Conservation (phyloP, 768 basidiomycete species). For the Tricholoma matsutake region DNA sequence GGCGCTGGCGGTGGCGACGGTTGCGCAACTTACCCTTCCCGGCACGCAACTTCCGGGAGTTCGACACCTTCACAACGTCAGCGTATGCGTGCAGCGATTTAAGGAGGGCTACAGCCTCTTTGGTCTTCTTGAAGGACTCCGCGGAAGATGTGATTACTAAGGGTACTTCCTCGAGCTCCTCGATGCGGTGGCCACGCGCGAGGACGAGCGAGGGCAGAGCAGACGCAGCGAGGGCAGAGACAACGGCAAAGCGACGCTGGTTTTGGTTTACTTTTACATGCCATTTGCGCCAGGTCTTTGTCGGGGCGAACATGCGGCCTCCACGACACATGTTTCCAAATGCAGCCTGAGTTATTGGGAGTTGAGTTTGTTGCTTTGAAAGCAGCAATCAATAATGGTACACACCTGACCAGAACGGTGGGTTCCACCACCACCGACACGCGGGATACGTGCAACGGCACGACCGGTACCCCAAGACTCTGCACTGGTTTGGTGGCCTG, state of each 20-base stretch:
- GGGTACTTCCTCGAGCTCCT: constrained; percentile 94
- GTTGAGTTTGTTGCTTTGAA: constrained; percentile 1
- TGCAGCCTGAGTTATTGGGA: constrained; percentile 61
- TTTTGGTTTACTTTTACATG: constrained; percentile 99
- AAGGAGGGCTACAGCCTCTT: constrained; percentile 92
- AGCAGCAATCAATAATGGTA: neutral
- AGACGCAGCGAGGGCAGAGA: constrained; percentile 96
- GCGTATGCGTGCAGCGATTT: constrained; percentile 85
- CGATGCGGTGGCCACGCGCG: constrained; percentile 98
- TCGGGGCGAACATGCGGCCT: constrained; percentile 99
- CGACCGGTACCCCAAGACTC: constrained; percentile 99
- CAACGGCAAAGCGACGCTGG: constrained; percentile 96
- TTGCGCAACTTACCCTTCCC: constrained; percentile 98
- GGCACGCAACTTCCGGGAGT: constrained; percentile 94
- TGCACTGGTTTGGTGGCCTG: constrained; percentile 97
- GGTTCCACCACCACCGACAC: constrained; percentile 98
- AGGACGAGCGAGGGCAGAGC: constrained; percentile 98
- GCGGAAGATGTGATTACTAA: constrained; percentile 78
- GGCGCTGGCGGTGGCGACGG: constrained; percentile 94
- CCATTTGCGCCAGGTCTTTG: constrained; percentile 99
- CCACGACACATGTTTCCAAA: constrained; percentile 99
- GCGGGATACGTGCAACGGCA: constrained; percentile 99
- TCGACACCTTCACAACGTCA: constrained; percentile 96
- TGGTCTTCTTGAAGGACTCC: constrained; percentile 94
- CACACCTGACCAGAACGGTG: constrained; percentile 94